Conservation (phyloP, 495 filamentous ascomycete genomes). For the Penicillium coprophilum region DNA sequence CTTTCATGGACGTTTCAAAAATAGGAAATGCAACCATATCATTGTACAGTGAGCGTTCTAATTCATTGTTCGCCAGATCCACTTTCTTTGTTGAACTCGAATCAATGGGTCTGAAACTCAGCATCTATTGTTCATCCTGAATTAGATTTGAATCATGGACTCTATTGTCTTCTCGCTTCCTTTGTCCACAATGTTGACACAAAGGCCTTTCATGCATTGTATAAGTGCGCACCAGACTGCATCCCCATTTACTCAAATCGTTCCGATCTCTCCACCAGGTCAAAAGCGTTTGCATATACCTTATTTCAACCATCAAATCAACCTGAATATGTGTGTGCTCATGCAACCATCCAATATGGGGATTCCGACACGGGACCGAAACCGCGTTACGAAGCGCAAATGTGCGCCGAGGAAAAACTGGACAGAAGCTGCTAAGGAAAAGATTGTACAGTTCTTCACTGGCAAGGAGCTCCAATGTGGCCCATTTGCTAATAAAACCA, state of each 20-base stretch:
- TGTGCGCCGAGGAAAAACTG: background rate
- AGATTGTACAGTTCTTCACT: background rate
- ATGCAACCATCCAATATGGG: background rate
- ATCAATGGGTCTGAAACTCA: background rate
- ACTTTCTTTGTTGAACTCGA: background rate
- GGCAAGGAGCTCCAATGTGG: too few species aligned
- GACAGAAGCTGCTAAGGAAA: constrained; percentile 2
- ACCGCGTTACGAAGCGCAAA: background rate
- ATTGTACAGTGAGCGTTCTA: background rate
- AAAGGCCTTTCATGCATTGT: constrained; percentile 1
- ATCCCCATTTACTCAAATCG: background rate
- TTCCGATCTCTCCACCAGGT: background rate
- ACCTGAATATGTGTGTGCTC: background rate
- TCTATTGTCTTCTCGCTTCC: constrained; percentile 1
- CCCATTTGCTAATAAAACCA: background rate
- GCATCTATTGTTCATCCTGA: background rate
- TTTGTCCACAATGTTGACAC: background rate
- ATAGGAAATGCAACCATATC: background rate
- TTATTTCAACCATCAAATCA: background rate
- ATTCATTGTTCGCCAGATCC: background rate
- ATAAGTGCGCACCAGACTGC: background rate
- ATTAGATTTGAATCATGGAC: constrained; percentile 1
- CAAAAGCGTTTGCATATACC: background rate
- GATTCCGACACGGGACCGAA: background rate
- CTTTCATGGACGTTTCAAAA: background rate